Evolutionary conservation across 768 basidiomycete species (phyloP).

Genomic region (Serendipita sp.): DNA sequence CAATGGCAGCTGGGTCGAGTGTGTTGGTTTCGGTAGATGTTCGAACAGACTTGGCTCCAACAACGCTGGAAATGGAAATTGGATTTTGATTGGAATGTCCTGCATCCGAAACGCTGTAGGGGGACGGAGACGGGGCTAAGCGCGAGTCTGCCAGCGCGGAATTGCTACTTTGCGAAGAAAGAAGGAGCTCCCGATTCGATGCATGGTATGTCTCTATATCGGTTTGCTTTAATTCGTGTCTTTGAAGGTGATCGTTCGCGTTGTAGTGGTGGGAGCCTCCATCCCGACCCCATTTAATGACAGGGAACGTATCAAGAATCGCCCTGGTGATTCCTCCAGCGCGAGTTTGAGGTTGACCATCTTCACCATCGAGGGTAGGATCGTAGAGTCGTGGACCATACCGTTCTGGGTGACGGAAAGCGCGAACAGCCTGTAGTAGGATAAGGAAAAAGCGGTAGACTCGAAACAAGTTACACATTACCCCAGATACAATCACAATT

Average conservation of each 20-base stretch:
- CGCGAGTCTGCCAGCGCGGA: neutral
- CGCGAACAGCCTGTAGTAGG: constrained; percentile 47
- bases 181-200: neutral
- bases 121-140: neutral
- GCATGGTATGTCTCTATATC: neutral
- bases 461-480: constrained; percentile 23
- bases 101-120: neutral
- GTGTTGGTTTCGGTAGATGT: constrained; percentile 18
- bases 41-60: neutral
- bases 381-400: constrained; percentile 58
- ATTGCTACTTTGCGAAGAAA: neutral
- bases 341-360: constrained; percentile 40
- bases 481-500: constrained; percentile 71
- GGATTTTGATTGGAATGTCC: neutral
- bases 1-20: constrained; percentile 48
- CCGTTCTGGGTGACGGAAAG: constrained; percentile 76
- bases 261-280: no score
- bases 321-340: constrained; percentile 80
- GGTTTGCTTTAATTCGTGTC: neutral
- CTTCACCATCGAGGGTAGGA: constrained; percentile 19
- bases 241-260: constrained; percentile 8
- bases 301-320: constrained; percentile 88
- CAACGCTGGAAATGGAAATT: neutral
- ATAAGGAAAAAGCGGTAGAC: constrained; percentile 6
- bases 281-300: constrained; percentile 60